Conservation (phyloP, 164 flowering plant genomes). For the Magnolia changhungtana region DNA sequence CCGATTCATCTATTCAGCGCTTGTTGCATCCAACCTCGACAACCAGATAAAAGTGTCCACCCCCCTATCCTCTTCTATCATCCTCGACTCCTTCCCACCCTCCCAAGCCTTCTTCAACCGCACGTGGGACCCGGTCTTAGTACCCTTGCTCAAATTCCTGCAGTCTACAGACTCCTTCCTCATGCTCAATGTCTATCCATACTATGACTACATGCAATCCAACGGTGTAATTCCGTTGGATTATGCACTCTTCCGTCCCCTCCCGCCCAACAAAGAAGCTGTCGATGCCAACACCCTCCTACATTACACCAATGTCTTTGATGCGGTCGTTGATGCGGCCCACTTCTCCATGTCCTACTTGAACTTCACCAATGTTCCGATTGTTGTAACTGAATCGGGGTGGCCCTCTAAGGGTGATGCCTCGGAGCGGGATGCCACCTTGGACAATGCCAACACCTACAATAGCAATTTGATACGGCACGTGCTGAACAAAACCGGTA, state of each 20-base stretch:
- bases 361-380: conserved; percentile 67
- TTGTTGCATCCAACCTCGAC: conserved; percentile 73
- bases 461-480: conserved; percentile 80
- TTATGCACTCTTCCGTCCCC: conserved; percentile 83
- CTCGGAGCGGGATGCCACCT: conserved; percentile 65
- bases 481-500: conserved; percentile 79
- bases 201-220: conserved; percentile 79
- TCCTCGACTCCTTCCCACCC: conserved; percentile 85
- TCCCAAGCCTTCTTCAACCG: conserved; percentile 88
- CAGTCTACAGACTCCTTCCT: conserved; percentile 63
- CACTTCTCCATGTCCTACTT: conserved; percentile 73
- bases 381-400: conserved; percentile 77
- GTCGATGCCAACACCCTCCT: conserved; percentile 83
- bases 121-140: conserved; percentile 63
- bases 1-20: conserved; percentile 69
- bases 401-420: conserved; percentile 88
- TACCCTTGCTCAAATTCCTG: conserved; percentile 67
- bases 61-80: conserved; percentile 70
- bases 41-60: conserved; percentile 67
- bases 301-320: conserved; percentile 84
- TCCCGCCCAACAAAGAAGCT: conserved; percentile 82
- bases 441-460: conserved; percentile 82
- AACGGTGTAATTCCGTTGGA: conserved; percentile 75
- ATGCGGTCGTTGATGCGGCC: conserved; percentile 84
- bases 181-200: conserved; percentile 88